Percentiles rank a stretch among this genome's conserved stretches.
phyloP scores from a whole-genome alignment of 1,284 basidiomycete species.

The Trichosporon sp. region DNA sequence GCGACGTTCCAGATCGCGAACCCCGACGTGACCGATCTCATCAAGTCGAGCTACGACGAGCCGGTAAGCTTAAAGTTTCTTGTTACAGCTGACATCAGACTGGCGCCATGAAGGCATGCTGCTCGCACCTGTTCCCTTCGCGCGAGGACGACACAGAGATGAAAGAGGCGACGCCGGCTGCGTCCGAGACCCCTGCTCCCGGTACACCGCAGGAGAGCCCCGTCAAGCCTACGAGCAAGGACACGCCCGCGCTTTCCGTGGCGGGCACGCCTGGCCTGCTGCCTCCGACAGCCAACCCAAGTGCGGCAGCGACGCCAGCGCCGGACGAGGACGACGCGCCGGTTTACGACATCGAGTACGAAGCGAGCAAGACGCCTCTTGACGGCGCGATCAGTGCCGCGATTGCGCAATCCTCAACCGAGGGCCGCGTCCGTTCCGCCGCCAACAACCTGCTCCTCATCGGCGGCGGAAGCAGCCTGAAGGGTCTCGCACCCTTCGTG shows the following conservation, averaged over 20 bases:
- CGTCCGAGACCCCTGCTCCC: conserved; percentile 10
- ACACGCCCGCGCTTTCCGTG: not conserved
- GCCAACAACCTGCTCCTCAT: conserved; percentile 85
- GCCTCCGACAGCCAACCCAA: conserved; percentile 27
- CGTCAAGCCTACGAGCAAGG: not conserved
- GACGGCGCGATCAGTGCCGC: conserved; percentile 94
- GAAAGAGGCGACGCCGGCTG: conserved; percentile 26
- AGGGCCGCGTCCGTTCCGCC: conserved; percentile 88
- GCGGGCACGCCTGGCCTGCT: conserved; percentile 20
- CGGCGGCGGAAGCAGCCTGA: conserved; percentile 69
- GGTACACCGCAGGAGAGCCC: not conserved
- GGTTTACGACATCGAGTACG: conserved; percentile 58
- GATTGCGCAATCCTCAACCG: conserved; percentile 77
- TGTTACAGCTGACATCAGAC: conserved; percentile 60
- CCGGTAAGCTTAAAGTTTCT: conserved; percentile 38
- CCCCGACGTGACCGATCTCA: conserved; percentile 53
- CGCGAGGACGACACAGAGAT: conserved; percentile 21
- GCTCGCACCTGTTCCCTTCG: conserved; percentile 69
- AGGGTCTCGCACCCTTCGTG: conserved; percentile 50
- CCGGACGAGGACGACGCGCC: conserved; percentile 30
- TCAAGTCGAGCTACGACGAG: conserved; percentile 53
- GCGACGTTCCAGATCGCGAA: conserved; percentile 41
- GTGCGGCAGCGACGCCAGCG: conserved; percentile 29
- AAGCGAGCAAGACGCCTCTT: conserved; percentile 86
- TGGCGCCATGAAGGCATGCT: conserved; percentile 80